Evolutionary conservation across 176 grass and related monocot genomes (phyloP).

Genomic region (Oryza punctata): DNA sequence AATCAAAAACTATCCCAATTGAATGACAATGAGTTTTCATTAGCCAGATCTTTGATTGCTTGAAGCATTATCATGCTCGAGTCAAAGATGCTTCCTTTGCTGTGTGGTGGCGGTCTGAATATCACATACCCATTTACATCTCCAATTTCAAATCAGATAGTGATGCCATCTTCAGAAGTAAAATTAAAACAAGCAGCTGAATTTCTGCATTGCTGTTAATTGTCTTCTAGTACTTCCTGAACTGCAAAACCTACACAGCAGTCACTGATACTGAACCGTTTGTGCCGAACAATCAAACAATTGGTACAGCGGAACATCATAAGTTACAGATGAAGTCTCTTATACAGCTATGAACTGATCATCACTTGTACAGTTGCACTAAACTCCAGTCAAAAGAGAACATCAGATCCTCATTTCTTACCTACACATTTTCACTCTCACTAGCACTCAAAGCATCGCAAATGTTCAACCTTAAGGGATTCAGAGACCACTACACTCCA

Average conservation of each 20-base stretch:
- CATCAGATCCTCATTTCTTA: not conserved
- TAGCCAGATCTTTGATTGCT: not conserved
- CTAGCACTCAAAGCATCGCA: slow-evolving; percentile 9
- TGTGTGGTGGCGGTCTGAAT: not conserved
- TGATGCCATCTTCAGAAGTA: not conserved
- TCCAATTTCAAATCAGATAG: not conserved
- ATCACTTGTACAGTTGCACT: slow-evolving; percentile 18
- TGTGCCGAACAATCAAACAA: not conserved
- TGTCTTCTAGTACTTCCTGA: not conserved
- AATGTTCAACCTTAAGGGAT: slow-evolving; percentile 6
- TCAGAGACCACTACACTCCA: slow-evolving; percentile 16
- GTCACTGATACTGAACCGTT: not conserved
- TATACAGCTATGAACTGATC: slow-evolving; percentile 29
- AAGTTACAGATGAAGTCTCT: not conserved
- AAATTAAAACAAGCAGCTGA: not conserved
- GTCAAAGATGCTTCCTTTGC: slow-evolving; percentile 4
- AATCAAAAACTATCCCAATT: not conserved
- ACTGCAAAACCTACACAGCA: not conserved
- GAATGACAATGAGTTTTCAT: not conserved
- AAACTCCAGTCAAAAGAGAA: slow-evolving; percentile 23
- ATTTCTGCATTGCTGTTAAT: not conserved
- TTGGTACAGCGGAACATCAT: not conserved
- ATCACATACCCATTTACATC: not conserved
- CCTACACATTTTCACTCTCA: slow-evolving; percentile 28
- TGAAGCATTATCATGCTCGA: not conserved